phyloP scores from a whole-genome alignment of 2,329 filamentous ascomycete species.

The Hypomyces rosellus region DNA sequence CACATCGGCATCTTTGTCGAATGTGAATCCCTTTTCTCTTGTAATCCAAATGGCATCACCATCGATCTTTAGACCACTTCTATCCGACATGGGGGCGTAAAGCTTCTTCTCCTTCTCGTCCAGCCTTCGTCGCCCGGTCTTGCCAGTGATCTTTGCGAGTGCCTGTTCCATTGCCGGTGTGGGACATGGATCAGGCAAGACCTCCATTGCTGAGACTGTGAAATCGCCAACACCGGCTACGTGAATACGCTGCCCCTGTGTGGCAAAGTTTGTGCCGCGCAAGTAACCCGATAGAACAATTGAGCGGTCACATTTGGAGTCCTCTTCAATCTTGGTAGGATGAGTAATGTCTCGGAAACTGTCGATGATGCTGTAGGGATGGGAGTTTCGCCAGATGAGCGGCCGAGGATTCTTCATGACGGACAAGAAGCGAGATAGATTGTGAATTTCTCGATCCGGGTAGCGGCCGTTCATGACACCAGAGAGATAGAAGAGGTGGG shows the following conservation, averaged over 20 bases:
- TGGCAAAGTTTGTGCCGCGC: conserved; percentile 87
- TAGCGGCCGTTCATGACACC: conserved; percentile 96
- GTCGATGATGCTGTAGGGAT: conserved; percentile 90
- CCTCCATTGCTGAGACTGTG: conserved; percentile 75
- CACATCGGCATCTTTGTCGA: conserved; percentile 59
- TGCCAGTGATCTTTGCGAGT: conserved; percentile 75
- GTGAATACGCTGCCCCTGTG: conserved; percentile 79
- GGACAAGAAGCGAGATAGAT: conserved; percentile 87
- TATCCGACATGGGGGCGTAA: conserved; percentile 97
- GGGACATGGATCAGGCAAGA: conserved; percentile 87
- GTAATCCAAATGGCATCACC: conserved; percentile 93
- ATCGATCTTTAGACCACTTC: conserved; percentile 90
- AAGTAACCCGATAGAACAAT: conserved; percentile 91
- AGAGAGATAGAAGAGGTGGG: conserved; percentile 93
- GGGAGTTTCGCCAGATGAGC: conserved; percentile 92
- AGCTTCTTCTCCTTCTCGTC: conserved; percentile 96
- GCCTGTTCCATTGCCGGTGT: conserved; percentile 88
- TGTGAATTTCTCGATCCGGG: conserved; percentile 93
- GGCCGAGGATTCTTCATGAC: conserved; percentile 99
- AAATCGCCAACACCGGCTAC: conserved; percentile 89
- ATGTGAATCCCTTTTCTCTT: conserved; percentile 65
- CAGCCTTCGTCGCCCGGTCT: conserved; percentile 69
- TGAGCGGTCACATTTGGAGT: conserved; percentile 84
- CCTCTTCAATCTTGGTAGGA: conserved; percentile 81
- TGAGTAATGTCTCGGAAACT: conserved; percentile 94